These are phyloP conservation scores for Lactarius pseudohatsudake DNA, from an alignment of 768 basidiomycete genomes.

Conservation along the genomic window DNA sequence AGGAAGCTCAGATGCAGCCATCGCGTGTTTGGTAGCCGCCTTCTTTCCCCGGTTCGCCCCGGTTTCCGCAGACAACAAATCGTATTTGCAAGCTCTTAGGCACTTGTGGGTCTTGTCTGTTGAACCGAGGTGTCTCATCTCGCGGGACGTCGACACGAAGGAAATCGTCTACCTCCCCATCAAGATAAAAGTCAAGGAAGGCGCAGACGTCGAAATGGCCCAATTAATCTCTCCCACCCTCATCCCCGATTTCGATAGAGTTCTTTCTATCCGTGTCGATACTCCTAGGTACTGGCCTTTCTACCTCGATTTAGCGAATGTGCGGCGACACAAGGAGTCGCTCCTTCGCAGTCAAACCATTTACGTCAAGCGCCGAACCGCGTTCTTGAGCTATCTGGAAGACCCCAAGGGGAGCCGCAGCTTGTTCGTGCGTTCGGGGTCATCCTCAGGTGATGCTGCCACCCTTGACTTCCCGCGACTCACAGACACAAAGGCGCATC, in stretches of 20 bases:
- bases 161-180: slow-evolving; percentile 92
- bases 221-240: slow-evolving; percentile 91
- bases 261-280: slow-evolving; percentile 83
- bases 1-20: slow-evolving; percentile 87
- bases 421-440: slow-evolving; percentile 84
- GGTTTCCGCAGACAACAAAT: slow-evolving; percentile 80
- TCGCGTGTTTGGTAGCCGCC: slow-evolving; percentile 84
- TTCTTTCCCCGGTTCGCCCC: slow-evolving; percentile 90
- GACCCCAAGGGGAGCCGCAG: slow-evolving; percentile 93
- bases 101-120: slow-evolving; percentile 96
- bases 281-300: slow-evolving; percentile 97
- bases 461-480: slow-evolving; percentile 82
- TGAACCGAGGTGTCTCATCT: slow-evolving; percentile 90
- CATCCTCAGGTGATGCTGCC: slow-evolving; percentile 80
- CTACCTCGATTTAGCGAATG: slow-evolving; percentile 71
- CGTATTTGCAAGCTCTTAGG: slow-evolving; percentile 87
- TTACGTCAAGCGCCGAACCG: slow-evolving; percentile 89
- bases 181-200: slow-evolving; percentile 78
- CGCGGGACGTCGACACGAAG: slow-evolving; percentile 87
- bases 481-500: slow-evolving; percentile 62
- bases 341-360: slow-evolving; percentile 79
- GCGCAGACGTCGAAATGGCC: slow-evolving; percentile 57
- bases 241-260: slow-evolving; percentile 81
- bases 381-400: slow-evolving; percentile 89
- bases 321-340: slow-evolving; percentile 63